Conservation (phyloP, 2,329 filamentous ascomycete species). For the Aspergillus hortae region DNA sequence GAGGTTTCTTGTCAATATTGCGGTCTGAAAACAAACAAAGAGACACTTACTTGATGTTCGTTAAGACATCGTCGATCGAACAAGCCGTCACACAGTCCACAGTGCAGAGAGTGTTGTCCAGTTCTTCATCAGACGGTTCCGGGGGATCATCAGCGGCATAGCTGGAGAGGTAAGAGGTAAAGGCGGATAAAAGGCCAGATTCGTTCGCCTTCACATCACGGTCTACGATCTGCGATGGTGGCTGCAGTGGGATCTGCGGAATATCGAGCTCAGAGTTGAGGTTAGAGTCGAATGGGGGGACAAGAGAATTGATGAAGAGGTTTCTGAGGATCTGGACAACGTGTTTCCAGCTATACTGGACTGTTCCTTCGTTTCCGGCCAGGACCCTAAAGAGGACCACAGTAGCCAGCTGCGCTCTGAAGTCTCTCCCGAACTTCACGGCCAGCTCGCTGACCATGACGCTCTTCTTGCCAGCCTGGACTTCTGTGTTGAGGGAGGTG, state of each 20-base stretch:
- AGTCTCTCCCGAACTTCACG: conserved; percentile 90
- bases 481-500: conserved; percentile 88
- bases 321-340: conserved; percentile 91
- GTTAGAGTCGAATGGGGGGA: conserved; percentile 71
- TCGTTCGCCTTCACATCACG: conserved; percentile 74
- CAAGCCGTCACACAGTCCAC: conserved; percentile 93
- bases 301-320: conserved; percentile 90
- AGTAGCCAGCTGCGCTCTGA: conserved; percentile 88
- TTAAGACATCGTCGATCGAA: conserved; percentile 75
- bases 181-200: conserved; percentile 83
- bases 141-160: conserved; percentile 97
- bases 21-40: conserved; percentile 8
- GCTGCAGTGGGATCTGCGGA: conserved; percentile 81
- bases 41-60: conserved; percentile 69
- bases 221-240: conserved; percentile 88
- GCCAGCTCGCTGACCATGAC: conserved; percentile 99
- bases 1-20: conserved; percentile 10
- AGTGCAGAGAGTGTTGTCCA: conserved; percentile 91
- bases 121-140: conserved; percentile 92
- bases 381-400: conserved; percentile 94
- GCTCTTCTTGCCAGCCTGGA: conserved; percentile 84
- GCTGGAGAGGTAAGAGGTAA: conserved; percentile 96
- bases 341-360: conserved; percentile 59
- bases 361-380: conserved; percentile 74
- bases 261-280: conserved; percentile 66